Conservation (phyloP, 495 filamentous ascomycete species). For the Coniosporium apollinis region DNA sequence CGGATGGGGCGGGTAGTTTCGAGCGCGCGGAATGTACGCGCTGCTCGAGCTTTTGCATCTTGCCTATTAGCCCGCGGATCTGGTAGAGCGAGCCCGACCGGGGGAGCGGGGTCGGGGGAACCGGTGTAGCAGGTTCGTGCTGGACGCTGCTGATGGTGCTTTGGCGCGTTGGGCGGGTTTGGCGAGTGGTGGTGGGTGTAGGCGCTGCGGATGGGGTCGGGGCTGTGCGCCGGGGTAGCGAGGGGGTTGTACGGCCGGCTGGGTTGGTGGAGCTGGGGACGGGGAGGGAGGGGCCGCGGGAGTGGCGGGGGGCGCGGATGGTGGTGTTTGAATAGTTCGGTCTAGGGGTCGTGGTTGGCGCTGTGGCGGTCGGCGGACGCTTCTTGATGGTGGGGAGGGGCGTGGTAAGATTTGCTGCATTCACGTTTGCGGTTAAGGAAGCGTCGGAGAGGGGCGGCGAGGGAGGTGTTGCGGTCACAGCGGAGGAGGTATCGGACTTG, state of each 20-base stretch:
- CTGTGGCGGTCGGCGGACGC: conserved; percentile 14
- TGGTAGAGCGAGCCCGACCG: conserved; percentile 80
- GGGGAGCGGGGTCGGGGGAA: conserved; percentile 32
- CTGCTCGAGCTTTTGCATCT: conserved; percentile 91
- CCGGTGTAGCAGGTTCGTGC: conserved; percentile 18
- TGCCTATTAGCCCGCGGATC: conserved; percentile 79
- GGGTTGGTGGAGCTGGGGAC: conserved; percentile 22
- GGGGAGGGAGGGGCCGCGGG: conserved; percentile 36
- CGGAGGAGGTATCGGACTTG: conserved; percentile 51
- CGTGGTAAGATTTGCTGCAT: conserved; percentile 16
- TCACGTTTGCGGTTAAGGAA: conserved; percentile 11
- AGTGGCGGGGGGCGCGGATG: conserved; percentile 25
- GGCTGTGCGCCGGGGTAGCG: conserved; percentile 21
- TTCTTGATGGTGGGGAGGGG: conserved; percentile 25
- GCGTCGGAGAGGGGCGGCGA: conserved; percentile 38
- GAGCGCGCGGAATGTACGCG: conserved; percentile 85
- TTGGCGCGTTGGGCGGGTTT: conserved; percentile 22
- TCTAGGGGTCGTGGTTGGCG: conserved; percentile 32
- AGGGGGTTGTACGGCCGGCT: conserved; percentile 18
- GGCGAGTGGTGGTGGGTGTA: conserved; percentile 28
- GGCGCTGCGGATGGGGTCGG: conserved; percentile 23
- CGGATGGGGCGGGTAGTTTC: conserved; percentile 67
- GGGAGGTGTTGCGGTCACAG: conserved; percentile 35
- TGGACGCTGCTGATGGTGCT: conserved; percentile 25
- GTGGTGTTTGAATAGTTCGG: conserved; percentile 19